phyloP scores from a whole-genome alignment of 2,329 filamentous ascomycete genomes.

The Fusarium oligoseptatum region DNA sequence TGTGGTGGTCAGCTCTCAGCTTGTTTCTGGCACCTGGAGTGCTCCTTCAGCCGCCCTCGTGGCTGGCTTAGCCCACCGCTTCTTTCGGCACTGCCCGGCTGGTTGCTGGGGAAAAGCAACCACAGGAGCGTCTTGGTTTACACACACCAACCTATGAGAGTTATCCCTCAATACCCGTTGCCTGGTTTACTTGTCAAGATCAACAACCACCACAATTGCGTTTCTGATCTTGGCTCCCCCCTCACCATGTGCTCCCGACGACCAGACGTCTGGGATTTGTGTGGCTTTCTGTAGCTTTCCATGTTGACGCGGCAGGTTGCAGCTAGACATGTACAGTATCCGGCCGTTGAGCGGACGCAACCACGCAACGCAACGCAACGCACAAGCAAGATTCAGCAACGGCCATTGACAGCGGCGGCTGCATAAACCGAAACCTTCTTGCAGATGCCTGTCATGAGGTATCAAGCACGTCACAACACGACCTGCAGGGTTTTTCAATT shows the following conservation, averaged over 20 bases:
- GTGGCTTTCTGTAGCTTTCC: slow-evolving; percentile 37
- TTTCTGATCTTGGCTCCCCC: not conserved
- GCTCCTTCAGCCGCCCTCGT: not conserved
- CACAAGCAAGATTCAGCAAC: slow-evolving; percentile 20
- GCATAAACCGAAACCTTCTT: slow-evolving; percentile 20
- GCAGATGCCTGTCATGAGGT: slow-evolving; percentile 2
- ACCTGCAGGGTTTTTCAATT: slow-evolving; percentile 1
- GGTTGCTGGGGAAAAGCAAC: slow-evolving; percentile 27
- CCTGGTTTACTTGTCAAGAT: slow-evolving; percentile 5
- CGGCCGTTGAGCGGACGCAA: slow-evolving; percentile 14
- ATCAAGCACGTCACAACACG: slow-evolving; percentile 26
- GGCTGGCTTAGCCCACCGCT: not conserved
- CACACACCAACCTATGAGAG: slow-evolving; percentile 15
- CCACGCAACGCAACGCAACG: slow-evolving; percentile 10
- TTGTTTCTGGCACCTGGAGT: not conserved
- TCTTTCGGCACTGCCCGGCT: not conserved
- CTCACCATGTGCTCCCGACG: not conserved
- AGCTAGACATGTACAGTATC: slow-evolving; percentile 17
- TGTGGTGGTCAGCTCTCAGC: slow-evolving; percentile 19
- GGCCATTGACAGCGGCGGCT: slow-evolving; percentile 1
- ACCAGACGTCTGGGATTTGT: not conserved
- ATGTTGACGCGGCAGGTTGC: slow-evolving; percentile 23
- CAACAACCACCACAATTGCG: slow-evolving; percentile 3
- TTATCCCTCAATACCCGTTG: slow-evolving; percentile 5
- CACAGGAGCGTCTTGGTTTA: slow-evolving; percentile 5